phyloP scores from a whole-genome alignment of 2,329 filamentous ascomycete species.

The Fusarium newnesense region DNA sequence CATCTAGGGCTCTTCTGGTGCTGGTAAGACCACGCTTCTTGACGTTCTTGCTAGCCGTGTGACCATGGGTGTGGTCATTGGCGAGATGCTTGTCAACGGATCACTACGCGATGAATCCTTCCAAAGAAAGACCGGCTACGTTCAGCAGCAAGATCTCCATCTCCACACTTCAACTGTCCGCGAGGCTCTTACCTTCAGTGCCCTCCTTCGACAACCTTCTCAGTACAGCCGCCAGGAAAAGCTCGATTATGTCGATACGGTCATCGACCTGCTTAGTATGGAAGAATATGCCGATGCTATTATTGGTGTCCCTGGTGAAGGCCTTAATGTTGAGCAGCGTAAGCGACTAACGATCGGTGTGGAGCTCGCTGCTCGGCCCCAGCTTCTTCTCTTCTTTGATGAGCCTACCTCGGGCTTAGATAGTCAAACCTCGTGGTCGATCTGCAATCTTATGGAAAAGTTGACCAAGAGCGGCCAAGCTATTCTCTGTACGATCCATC shows the following conservation, averaged over 20 bases:
- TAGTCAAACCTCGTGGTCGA: constrained; percentile 68
- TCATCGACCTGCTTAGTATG: constrained; percentile 71
- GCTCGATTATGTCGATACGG: constrained; percentile 82
- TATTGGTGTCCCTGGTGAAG: constrained; percentile 67
- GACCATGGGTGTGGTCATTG: constrained; percentile 85
- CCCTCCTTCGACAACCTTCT: constrained; percentile 80
- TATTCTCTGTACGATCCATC: constrained; percentile 62
- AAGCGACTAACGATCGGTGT: constrained; percentile 69
- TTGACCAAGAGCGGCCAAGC: constrained; percentile 62
- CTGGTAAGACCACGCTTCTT: constrained; percentile 87
- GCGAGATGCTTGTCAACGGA: constrained; percentile 76
- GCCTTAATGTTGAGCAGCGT: constrained; percentile 67
- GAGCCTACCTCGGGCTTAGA: constrained; percentile 71
- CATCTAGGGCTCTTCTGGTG: constrained; percentile 80
- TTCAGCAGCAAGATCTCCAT: constrained; percentile 89
- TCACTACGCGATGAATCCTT: constrained; percentile 78
- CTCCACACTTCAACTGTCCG: constrained; percentile 82
- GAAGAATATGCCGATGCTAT: constrained; percentile 70
- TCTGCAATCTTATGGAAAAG: constrained; percentile 67
- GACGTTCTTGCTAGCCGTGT: constrained; percentile 84
- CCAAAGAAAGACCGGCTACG: constrained; percentile 88
- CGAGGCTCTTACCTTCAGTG: constrained; percentile 84
- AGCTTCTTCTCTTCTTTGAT: constrained; percentile 67
- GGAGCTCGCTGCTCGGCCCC: constrained; percentile 62
- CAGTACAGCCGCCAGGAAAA: constrained; percentile 76